Base-by-base conservation (phyloP, 2,329 filamentous ascomycete genomes). In the Colletotrichum horii region DNA sequence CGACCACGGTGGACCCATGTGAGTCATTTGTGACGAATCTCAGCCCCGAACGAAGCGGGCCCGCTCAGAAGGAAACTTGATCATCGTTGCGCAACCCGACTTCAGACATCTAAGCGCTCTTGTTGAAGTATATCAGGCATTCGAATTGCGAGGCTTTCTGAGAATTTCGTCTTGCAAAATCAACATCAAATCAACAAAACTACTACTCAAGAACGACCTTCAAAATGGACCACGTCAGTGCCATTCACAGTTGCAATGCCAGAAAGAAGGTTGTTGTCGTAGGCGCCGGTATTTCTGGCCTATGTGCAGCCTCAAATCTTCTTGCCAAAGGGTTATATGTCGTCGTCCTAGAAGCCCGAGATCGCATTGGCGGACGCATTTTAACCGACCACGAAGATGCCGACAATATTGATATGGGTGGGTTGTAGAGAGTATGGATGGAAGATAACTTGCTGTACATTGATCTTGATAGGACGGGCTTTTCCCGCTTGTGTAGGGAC, bases 351-450 rank as follows among this genome's bases (percentile, higher is more conserved):
- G 89, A 91, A 78, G 88, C 88, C 2, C 83, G 86, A 8, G 83
- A 88, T 48, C 84, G 87, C 0, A 86, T 90, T 0, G 89, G 89
- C 0, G 89, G 89, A 12, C 91, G 91, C 80, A 89, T 87, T 0
- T 88, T 83, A 2, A 55, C 65, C 7, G 43, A 32, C 3, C 65
- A 55, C 3, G 65, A 24, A 55, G n/a, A 56, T 26, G 48, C 4
- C 48, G 65, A 67, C 48, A 67, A 56, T 14, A 67, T 67, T 26
- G 65, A 56, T 19, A 67, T 67, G 26, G 48, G 28, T 67, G n/a
- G 34, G 65, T 55, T 14, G 19, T 34, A 52, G n/a, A 66, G 34
- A n/a, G 19, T 11, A 30, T 52, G 36, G 15, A 30, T 66, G 62
- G 16, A 66, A 66, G 36, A 3, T n/a, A 15, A 66, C 22, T 22